phyloP scores from a whole-genome alignment of 2,329 filamentous ascomycete species.

The Talaromyces sp. region DNA sequence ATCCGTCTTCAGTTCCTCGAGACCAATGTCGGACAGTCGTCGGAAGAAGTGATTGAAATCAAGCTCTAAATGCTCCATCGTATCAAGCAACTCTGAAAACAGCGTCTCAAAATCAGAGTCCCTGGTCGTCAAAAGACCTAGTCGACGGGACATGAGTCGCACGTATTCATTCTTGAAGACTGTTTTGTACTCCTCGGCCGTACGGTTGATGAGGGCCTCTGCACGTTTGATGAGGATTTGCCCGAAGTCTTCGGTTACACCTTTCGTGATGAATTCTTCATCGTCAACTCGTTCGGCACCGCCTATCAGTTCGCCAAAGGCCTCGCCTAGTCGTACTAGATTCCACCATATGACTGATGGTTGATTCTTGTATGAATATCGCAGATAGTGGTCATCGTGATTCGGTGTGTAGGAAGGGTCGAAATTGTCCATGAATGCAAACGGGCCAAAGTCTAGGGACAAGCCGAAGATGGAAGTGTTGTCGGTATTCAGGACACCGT shows the following conservation, averaged over 20 bases:
- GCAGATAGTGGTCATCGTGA: constrained; percentile 82
- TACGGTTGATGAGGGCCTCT: constrained; percentile 74
- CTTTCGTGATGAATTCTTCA: constrained; percentile 65
- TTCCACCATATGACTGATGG: constrained; percentile 99
- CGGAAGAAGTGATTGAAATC: constrained; percentile 97
- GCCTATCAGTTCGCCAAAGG: constrained; percentile 82
- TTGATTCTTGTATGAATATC: constrained; percentile 92
- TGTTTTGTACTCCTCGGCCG: constrained; percentile 81
- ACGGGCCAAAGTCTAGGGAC: constrained; percentile 91
- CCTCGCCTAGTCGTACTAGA: constrained; percentile 82
- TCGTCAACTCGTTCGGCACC: constrained; percentile 70
- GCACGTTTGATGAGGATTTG: constrained; percentile 71
- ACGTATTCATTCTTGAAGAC: constrained; percentile 90
- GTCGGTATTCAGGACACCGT: constrained; percentile 95
- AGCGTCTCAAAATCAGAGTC: constrained; percentile 74
- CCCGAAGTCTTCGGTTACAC: constrained; percentile 66
- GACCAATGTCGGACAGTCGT: constrained; percentile 61
- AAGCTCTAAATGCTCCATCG: constrained; percentile 73
- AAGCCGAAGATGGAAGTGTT: constrained; percentile 90
- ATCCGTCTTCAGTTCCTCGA: constrained; percentile 62
- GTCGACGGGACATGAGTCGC: constrained; percentile 70
- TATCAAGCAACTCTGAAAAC: constrained; percentile 78
- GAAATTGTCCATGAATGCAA: constrained; percentile 96
- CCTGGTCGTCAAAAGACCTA: constrained; percentile 69
- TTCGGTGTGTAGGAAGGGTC: constrained; percentile 94